Evolutionary conservation across 2,329 filamentous ascomycete genomes (phyloP).

Genomic region (Neopestalotiopsis sp.): DNA sequence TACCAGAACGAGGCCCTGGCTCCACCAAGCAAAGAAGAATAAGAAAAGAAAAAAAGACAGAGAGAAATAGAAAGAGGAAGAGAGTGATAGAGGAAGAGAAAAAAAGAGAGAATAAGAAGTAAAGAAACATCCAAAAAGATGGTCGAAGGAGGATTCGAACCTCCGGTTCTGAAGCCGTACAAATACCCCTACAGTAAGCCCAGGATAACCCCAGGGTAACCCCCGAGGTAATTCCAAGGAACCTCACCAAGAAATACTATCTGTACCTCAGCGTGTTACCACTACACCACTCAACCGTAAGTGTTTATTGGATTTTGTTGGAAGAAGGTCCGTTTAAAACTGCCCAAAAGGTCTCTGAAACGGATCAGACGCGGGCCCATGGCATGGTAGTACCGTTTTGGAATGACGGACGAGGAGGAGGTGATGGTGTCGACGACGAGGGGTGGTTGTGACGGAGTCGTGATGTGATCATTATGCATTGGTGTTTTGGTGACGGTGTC

Average conservation of each 20-base stretch:
- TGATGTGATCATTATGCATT: too few species aligned
- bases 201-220: background rate
- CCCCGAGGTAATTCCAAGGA: background rate
- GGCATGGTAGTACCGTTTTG: background rate
- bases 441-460: too few species aligned
- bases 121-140: background rate
- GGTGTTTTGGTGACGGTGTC: too few species aligned
- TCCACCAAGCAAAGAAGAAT: too few species aligned
- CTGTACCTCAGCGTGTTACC: conserved; percentile 6
- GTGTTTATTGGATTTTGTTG: background rate
- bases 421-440: too few species aligned
- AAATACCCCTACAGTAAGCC: background rate
- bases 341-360: background rate
- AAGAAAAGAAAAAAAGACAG: too few species aligned
- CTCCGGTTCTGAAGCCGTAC: background rate
- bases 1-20: too few species aligned
- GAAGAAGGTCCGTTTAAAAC: background rate
- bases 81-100: background rate
- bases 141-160: conserved; percentile 6
- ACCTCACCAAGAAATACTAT: background rate
- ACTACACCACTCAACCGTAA: conserved; percentile 14
- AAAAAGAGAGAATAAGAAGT: background rate
- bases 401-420: background rate
- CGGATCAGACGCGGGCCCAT: background rate
- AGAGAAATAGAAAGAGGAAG: background rate